Evolutionary conservation across 2,329 filamentous ascomycete species (phyloP).

Genomic region (Fusarium tuaranense): DNA sequence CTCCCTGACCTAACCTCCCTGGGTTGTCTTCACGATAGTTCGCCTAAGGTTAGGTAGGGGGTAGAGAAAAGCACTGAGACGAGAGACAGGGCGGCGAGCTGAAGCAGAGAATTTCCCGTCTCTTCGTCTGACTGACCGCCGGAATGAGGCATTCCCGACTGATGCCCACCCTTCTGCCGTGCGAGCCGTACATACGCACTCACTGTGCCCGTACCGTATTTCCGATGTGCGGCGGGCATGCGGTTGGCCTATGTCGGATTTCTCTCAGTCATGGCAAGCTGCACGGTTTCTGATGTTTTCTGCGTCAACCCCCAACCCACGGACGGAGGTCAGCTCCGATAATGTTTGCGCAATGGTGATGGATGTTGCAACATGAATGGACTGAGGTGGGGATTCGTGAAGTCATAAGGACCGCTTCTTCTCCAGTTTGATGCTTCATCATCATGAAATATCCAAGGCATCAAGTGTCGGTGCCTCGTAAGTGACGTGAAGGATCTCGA

Average conservation of each 20-base stretch:
- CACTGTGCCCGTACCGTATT: neutral
- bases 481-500: conserved; percentile 40
- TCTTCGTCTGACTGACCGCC: conserved; percentile 25
- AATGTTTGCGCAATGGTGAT: neutral
- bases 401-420: conserved; percentile 39
- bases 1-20: conserved; percentile 6
- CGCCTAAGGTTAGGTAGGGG: neutral
- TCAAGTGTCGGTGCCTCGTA: conserved; percentile 1
- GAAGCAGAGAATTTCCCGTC: conserved; percentile 16
- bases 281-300: conserved; percentile 7
- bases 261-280: conserved; percentile 10
- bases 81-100: neutral
- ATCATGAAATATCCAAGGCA: conserved; percentile 27
- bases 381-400: conserved; percentile 40
- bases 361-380: neutral
- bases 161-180: neutral
- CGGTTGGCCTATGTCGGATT: conserved; percentile 16
- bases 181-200: neutral
- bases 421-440: conserved; percentile 29
- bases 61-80: conserved; percentile 6
- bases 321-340: conserved; percentile 1
- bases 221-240: neutral
- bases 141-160: conserved; percentile 4
- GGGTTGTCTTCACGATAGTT: conserved; percentile 15
- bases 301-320: conserved; percentile 19